phyloP scores from a whole-genome alignment of 768 basidiomycete species.

The Tulasnella sp. region DNA sequence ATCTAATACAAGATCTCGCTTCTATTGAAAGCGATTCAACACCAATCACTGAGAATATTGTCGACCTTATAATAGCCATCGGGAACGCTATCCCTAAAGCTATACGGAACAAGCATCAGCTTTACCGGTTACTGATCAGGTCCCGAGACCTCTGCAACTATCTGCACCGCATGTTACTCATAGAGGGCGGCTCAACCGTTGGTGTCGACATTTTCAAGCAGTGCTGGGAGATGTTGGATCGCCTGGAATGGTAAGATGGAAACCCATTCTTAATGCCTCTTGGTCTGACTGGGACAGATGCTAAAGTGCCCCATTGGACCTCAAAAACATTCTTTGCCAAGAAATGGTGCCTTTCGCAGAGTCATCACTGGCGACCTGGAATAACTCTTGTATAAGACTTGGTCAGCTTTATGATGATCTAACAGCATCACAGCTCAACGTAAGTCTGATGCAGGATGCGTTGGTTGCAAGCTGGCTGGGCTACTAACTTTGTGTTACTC shows the following conservation, averaged over 20 bases:
- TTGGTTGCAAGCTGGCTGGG: neutral
- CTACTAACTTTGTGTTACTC: neutral
- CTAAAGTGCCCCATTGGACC: neutral
- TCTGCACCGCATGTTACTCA: neutral
- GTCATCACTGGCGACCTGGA: neutral
- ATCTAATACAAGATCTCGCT: neutral
- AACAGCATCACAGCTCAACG: neutral
- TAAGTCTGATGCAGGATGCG: neutral
- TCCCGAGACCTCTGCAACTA: neutral
- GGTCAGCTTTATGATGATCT: neutral
- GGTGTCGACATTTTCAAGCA: neutral
- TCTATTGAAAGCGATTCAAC: neutral
- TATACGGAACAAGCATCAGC: neutral
- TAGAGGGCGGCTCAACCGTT: neutral
- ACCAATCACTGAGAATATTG: neutral
- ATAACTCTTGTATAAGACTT: neutral
- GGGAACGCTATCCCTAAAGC: neutral
- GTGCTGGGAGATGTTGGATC: neutral
- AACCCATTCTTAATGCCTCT: neutral
- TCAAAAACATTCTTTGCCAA: neutral
- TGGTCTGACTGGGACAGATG: neutral
- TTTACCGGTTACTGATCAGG: neutral
- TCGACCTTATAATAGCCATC: neutral
- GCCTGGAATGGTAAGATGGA: neutral
- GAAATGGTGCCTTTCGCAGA: neutral